Evolutionary conservation across 208 protist genomes (phyloP), one percentile per base, ranked within the genome.

Genomic region (Crithidia fasciculata): DNA sequence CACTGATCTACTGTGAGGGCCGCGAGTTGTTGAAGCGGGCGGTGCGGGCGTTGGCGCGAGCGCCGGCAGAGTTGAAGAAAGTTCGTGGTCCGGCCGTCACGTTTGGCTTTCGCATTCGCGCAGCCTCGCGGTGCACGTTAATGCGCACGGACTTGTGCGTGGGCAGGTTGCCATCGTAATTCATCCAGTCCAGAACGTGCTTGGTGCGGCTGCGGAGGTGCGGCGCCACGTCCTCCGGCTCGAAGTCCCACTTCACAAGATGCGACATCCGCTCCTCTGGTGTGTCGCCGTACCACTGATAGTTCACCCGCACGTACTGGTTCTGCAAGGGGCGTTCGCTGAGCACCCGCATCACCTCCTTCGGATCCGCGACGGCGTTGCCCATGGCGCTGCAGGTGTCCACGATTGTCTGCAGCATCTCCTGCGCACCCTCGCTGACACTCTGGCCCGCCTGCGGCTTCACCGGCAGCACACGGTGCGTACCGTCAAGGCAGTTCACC

Each of bases 211-310:
- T 64, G n/a, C 69, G 80, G 68, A 96, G 53, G 40, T 73, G 54
- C 13, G 92, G 92, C 47, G 60, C 37, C 43, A 91, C 85, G 36
- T 75, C 69, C 36, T 60, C 74, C 9, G 88, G 82, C 5, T 94
- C 92, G 69, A 89, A 94, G 80, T 94, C 89, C 97, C 78, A 97
- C 63, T 89, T 77, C 52, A 95, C 88, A 36, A 94, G 72, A 72
- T 97, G 93, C 50, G 80, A 86, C 78, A 84, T 84, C 54, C 93
- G 89, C 83, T 97, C 89, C 69, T 95, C 90, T 5, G 89, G 87
- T 5, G 93, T 95, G 71, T 97, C 93, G 67, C 93, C 93, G 72
- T 86, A 95, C 93, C 93, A 97, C 85, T 97, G 93, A 72, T 97
- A 97, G 78, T 97, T 83, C 41, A 97, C 81, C 16, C 90, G 90